These are phyloP conservation scores for Postia placenta DNA, from an alignment of 768 basidiomycete genomes.

Conservation along the genomic window DNA sequence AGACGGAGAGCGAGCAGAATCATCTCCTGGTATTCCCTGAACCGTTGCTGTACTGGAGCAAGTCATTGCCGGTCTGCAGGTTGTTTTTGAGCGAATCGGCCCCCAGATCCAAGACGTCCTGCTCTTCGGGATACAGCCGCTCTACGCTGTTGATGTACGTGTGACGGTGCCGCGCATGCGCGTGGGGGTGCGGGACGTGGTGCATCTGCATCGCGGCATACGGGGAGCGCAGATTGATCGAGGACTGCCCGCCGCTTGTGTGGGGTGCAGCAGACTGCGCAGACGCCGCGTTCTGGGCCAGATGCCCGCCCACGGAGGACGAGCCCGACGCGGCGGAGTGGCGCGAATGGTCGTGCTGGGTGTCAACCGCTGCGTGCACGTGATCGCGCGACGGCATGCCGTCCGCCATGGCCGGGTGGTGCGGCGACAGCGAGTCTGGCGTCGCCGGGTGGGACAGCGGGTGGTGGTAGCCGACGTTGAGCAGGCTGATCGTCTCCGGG, in stretches of 20 bases:
- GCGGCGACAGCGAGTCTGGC: conserved; percentile 18
- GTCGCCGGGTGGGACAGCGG: conserved; percentile 19
- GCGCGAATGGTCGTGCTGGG: conserved; percentile 7
- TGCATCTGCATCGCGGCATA: conserved; percentile 61
- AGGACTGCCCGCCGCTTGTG: conserved; percentile 9
- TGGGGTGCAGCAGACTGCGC: conserved; percentile 3
- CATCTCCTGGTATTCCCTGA: not conserved
- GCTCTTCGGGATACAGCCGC: conserved; percentile 18
- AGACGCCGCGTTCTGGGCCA: not conserved
- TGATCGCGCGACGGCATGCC: conserved; percentile 10
- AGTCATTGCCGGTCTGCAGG: conserved; percentile 9
- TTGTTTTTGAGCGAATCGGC: conserved; percentile 16
- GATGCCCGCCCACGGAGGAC: not conserved
- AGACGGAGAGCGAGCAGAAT: too few species aligned
- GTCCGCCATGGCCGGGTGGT: conserved; percentile 12
- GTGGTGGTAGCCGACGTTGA: conserved; percentile 29
- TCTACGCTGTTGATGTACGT: conserved; percentile 37
- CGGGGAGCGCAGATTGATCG: conserved; percentile 50
- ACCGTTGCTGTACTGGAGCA: conserved; percentile 10
- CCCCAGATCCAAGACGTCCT: conserved; percentile 12
- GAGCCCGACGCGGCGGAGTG: not conserved
- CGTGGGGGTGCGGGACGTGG: conserved; percentile 75
- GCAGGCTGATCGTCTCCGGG: conserved; percentile 17
- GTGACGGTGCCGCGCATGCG: conserved; percentile 70
- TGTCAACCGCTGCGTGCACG: conserved; percentile 17